phyloP scores from a whole-genome alignment of 306 rosid genomes.

The Fragaria vesca region DNA sequence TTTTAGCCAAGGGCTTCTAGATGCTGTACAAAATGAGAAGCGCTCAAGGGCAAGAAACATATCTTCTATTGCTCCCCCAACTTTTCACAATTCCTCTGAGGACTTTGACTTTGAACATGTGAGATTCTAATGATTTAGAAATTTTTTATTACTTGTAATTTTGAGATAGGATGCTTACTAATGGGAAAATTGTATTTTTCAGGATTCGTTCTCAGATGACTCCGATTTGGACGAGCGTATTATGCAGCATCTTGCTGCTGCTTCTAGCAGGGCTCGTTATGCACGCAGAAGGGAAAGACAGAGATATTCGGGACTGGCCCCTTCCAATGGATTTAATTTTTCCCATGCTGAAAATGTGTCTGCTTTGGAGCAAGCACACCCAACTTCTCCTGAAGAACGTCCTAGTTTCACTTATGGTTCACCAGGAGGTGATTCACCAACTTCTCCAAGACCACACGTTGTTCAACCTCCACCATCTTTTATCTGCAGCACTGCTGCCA shows the following conservation, averaged over 20 bases:
- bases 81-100: slow-evolving; percentile 34
- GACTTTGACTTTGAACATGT: slow-evolving; percentile 42
- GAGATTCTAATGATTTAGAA: slow-evolving; percentile 24
- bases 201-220: slow-evolving; percentile 76
- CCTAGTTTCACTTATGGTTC: slow-evolving; percentile 19
- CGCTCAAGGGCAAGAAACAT: slow-evolving; percentile 41
- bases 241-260: slow-evolving; percentile 73
- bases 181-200: slow-evolving; percentile 26
- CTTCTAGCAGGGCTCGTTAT: slow-evolving; percentile 55
- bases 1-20: slow-evolving; percentile 81
- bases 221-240: slow-evolving; percentile 65
- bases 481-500: slow-evolving; percentile 31
- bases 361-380: slow-evolving; percentile 29
- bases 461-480: slow-evolving; percentile 35
- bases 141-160: neutral
- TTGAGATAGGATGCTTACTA: slow-evolving; percentile 3
- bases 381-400: slow-evolving; percentile 35
- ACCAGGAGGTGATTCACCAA: slow-evolving; percentile 37
- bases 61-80: slow-evolving; percentile 37
- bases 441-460: slow-evolving; percentile 31
- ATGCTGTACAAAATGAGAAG: slow-evolving; percentile 63
- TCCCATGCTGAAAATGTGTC: slow-evolving; percentile 36
- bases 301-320: slow-evolving; percentile 54
- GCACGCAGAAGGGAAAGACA: slow-evolving; percentile 54
- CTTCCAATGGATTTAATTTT: slow-evolving; percentile 45